These are phyloP conservation scores for Coemansia sp. DNA, from an alignment of 192 early-diverging fungal genomes.

Conservation along the genomic window DNA sequence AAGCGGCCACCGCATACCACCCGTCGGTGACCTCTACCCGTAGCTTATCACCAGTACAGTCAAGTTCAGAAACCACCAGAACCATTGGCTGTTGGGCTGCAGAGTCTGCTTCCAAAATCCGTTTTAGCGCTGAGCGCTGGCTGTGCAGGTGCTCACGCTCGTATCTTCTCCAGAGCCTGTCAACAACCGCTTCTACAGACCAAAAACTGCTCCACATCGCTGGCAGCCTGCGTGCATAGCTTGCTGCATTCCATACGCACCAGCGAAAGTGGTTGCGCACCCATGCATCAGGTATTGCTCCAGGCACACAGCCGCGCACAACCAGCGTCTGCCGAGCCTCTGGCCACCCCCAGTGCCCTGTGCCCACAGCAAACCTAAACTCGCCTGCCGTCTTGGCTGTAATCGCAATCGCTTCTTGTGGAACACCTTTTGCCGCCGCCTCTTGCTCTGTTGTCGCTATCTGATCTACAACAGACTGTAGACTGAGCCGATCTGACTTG, in stretches of 20 bases:
- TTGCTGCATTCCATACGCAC: slow-evolving; percentile 34
- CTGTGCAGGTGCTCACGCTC: slow-evolving; percentile 36
- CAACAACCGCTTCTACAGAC: slow-evolving; percentile 16
- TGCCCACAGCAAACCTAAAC: slow-evolving; percentile 11
- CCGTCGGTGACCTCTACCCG: slow-evolving; percentile 42
- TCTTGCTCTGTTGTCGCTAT: not conserved
- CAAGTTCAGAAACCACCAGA: slow-evolving; percentile 29
- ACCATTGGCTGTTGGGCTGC: slow-evolving; percentile 40
- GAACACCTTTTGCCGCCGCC: slow-evolving; percentile 8
- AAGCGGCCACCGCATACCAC: slow-evolving; percentile 35
- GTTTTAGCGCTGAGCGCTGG: slow-evolving; percentile 34
- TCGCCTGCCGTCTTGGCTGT: slow-evolving; percentile 13
- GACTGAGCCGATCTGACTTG: not conserved
- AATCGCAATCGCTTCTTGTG: slow-evolving; percentile 18
- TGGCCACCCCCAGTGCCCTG: slow-evolving; percentile 29
- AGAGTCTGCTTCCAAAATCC: slow-evolving; percentile 33
- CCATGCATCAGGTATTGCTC: slow-evolving; percentile 18
- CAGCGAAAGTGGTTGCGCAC: slow-evolving; percentile 48
- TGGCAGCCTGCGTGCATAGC: slow-evolving; percentile 41
- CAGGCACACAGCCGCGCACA: slow-evolving; percentile 22
- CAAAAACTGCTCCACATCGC: slow-evolving; percentile 28
- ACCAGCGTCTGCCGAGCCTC: slow-evolving; percentile 30
- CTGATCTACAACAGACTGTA: slow-evolving; percentile 10
- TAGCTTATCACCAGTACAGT: not conserved
- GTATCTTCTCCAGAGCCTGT: slow-evolving; percentile 24